Base-by-base conservation (phyloP, 495 filamentous ascomycete genomes). In the Aspergillus nanangensis region DNA sequence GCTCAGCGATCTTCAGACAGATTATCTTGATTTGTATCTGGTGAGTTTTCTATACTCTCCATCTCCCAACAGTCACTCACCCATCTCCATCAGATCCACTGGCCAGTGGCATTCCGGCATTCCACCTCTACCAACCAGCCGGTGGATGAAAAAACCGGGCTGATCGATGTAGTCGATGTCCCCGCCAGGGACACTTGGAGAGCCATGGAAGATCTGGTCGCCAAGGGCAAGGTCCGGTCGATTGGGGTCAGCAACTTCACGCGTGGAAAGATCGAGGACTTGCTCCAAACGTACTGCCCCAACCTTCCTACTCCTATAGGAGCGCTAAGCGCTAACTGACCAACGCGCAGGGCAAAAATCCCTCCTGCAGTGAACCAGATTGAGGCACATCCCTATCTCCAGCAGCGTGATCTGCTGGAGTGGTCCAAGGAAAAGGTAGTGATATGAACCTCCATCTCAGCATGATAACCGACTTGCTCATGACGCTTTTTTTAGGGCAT, bases 171-270 rank as follows among this genome's bases (percentile, higher is more conserved):
- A 3, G 22, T 47, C 2, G 74, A 81, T 1, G 43, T 50, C 17
- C 41, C 45, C 13, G 71, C 85, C 25, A 80, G 83, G 54, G 44
- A 61, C 23, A 74, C 79, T 27, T 91, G 87, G 87, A 68, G 69
- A 40, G 79, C 78, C 34, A 76, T 90, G 72, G 86, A 92, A 57
- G 70, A 69, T n/a, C 67, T 89, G 51, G 71, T 82, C 49, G 68
- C 65, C 11, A 72, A 75, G 4, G 87, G 87, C n/a, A 75, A 80
- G 38, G 78, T 81, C 8, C 77, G 76, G 41, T 80, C 78, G 17
- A 89, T 92, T 57, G 87, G 87, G 17, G 85, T 92, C 3, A 86
- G 81, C 47, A 92, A 90, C 59, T 90, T 78, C 62, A 61, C 82
- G 3, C 65, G 71, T 5, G 57, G 69, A 33, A 72, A 89, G 51